phyloP scores from a whole-genome alignment of 2,329 filamentous ascomycete genomes.

The Eurotiales sp. region DNA sequence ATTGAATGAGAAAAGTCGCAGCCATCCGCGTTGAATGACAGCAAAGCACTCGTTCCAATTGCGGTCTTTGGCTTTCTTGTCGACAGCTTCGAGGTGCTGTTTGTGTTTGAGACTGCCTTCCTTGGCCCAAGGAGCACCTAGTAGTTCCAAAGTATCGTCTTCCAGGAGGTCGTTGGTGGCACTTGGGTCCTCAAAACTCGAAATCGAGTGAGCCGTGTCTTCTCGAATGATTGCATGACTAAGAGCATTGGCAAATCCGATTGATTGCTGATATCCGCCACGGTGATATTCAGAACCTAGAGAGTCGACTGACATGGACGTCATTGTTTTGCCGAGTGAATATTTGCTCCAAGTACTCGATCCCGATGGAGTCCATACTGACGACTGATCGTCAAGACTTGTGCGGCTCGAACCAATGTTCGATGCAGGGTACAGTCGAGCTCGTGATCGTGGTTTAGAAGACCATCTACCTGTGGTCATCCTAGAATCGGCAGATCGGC shows the following conservation, averaged over 20 bases:
- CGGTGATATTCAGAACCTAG: constrained; percentile 72
- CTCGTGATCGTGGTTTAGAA: constrained; percentile 80
- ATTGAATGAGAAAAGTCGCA: constrained; percentile 91
- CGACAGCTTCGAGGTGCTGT: constrained; percentile 84
- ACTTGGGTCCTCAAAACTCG: constrained; percentile 57
- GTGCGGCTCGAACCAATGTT: constrained; percentile 88
- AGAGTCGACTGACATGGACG: constrained; percentile 88
- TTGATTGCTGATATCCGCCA: constrained; percentile 79
- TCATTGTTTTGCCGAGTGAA: constrained; percentile 84
- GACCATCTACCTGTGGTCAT: constrained; percentile 69
- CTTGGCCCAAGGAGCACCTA: constrained; percentile 96
- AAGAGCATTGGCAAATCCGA: constrained; percentile 93
- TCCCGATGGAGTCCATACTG: constrained; percentile 83
- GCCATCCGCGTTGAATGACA: constrained; percentile 89
- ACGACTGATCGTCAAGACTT: constrained; percentile 86
- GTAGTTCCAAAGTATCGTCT: constrained; percentile 86
- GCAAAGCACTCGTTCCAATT: constrained; percentile 96
- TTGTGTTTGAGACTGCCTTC: constrained; percentile 96
- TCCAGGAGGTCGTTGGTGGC: constrained; percentile 68
- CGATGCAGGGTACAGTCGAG: constrained; percentile 69
- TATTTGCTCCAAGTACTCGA: constrained; percentile 97
- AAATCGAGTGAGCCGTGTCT: constrained; percentile 52
- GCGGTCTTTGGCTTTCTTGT: constrained; percentile 88
- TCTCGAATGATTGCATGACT: constrained; percentile 96
- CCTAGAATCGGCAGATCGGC: constrained; percentile 64